Conservation (phyloP, 2,329 filamentous ascomycete genomes). For the Exophiala xenobiotica region DNA sequence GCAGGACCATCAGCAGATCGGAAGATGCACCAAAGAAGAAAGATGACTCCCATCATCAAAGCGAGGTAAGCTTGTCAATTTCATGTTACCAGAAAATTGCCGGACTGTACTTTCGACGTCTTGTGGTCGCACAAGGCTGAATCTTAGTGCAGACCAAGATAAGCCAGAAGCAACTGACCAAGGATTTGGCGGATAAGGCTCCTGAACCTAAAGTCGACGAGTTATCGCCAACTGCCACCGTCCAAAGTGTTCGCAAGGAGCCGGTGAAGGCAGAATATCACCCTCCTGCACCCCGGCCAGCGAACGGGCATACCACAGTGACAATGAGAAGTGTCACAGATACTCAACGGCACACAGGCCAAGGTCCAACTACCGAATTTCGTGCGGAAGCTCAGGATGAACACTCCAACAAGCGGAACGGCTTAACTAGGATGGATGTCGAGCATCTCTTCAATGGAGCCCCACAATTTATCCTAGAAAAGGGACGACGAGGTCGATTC, state of each 20-base stretch:
- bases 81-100: neutral
- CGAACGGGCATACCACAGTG: neutral
- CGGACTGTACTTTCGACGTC: neutral
- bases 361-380: neutral
- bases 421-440: constrained; percentile 39
- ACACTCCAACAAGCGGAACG: constrained; percentile 3
- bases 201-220: constrained; percentile 15
- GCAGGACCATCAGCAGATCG: constrained; percentile 8
- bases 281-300: too few relatives aligned
- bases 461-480: constrained; percentile 47
- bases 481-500: constrained; percentile 40
- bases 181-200: neutral
- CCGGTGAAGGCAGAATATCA: neutral
- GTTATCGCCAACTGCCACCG: neutral
- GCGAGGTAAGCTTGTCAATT: constrained; percentile 1
- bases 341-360: neutral
- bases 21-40: constrained; percentile 2
- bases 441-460: constrained; percentile 44
- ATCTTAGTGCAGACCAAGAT: constrained; percentile 1
- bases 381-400: neutral
- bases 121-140: neutral
- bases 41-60: neutral
- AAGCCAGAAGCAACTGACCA: neutral
- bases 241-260: neutral
- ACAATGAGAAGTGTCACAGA: constrained; percentile 1